Evolutionary conservation across 1,284 basidiomycete genomes (phyloP).

Genomic region (Ustilago esculenta): DNA sequence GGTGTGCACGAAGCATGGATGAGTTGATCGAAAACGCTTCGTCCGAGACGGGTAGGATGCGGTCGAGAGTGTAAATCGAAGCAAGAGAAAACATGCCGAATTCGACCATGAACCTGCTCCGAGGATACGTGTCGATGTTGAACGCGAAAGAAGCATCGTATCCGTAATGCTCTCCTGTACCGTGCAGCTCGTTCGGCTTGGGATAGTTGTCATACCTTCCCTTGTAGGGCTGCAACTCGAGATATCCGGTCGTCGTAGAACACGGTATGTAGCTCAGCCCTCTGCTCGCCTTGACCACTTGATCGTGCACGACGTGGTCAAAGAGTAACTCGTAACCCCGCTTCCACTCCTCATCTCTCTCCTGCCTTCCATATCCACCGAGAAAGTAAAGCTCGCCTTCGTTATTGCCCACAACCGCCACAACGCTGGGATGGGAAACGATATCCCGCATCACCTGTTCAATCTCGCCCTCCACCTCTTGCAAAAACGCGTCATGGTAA

Average conservation of each 20-base stretch:
- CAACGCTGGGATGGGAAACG: constrained; percentile 71
- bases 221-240: constrained; percentile 73
- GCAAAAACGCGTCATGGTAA: constrained; percentile 71
- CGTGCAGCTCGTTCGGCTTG: constrained; percentile 71
- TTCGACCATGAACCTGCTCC: constrained; percentile 74
- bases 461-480: constrained; percentile 73
- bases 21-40: constrained; percentile 75
- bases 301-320: constrained; percentile 72
- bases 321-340: constrained; percentile 45
- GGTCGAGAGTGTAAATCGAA: constrained; percentile 75
- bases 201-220: constrained; percentile 72
- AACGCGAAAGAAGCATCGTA: constrained; percentile 73
- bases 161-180: constrained; percentile 69
- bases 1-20: constrained; percentile 72
- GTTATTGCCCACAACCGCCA: constrained; percentile 48
- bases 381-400: constrained; percentile 52
- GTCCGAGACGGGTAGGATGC: constrained; percentile 71
- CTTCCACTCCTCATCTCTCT: constrained; percentile 24
- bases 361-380: constrained; percentile 11
- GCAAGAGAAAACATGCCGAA: constrained; percentile 77
- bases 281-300: constrained; percentile 71
- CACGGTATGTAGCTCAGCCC: constrained; percentile 76
- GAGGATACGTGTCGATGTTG: constrained; percentile 73
- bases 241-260: constrained; percentile 72
- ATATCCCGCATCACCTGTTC: constrained; percentile 73